These are phyloP conservation scores for Phyllostachys edulis DNA, from an alignment of 176 grass and related monocot genomes.

Conservation along the genomic window DNA sequence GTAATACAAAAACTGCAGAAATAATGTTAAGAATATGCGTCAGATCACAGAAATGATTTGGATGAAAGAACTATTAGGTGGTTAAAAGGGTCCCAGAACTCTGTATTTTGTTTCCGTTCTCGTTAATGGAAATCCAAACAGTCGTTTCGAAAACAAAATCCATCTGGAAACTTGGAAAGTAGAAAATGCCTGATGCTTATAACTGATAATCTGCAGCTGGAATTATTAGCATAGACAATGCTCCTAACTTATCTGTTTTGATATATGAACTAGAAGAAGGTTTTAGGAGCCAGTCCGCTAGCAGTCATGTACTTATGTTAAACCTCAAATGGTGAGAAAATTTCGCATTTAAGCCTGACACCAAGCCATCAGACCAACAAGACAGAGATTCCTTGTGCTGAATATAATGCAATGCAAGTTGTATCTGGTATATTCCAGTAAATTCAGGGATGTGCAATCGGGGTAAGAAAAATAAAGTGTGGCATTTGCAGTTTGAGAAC, in stretches of 20 bases:
- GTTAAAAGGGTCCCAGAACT: too few relatives aligned
- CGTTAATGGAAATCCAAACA: too few relatives aligned
- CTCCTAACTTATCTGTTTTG: background rate
- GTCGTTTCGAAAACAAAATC: background rate
- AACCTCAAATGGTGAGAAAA: background rate
- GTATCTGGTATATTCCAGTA: background rate
- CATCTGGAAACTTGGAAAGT: background rate
- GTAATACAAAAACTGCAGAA: background rate
- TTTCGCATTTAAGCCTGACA: background rate
- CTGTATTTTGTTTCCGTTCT: too few relatives aligned
- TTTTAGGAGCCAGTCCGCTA: background rate
- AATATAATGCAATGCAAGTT: background rate
- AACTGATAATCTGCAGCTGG: background rate
- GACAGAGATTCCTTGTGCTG: background rate
- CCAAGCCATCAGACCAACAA: background rate
- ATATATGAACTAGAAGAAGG: background rate
- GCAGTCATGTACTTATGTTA: background rate
- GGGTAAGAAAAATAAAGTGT: background rate
- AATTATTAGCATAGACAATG: background rate
- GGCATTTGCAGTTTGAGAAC: slow-evolving; percentile 2
- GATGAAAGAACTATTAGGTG: too few relatives aligned
- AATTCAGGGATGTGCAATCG: background rate
- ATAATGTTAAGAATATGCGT: background rate
- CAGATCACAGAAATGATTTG: background rate
- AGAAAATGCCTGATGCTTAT: background rate